Percentiles rank a stretch among this genome's conserved stretches.
These are phyloP conservation scores for Pythium vanterpoolii DNA, from an alignment of 352 stramenopile genomes.

Conservation along the genomic window DNA sequence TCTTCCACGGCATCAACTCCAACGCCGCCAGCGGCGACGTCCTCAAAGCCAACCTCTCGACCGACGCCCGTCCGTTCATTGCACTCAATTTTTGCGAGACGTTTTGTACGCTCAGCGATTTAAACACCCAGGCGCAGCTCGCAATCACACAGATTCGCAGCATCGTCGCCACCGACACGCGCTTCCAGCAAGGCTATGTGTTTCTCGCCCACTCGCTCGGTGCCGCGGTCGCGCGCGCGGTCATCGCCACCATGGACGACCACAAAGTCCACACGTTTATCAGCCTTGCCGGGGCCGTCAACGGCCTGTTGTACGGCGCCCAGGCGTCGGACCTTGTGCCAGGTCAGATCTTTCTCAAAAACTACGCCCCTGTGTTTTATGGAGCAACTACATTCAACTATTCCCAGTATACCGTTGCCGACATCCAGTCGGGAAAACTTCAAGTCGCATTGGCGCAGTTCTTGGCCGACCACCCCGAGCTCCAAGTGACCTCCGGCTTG, in stretches of 20 bases:
- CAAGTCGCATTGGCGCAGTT: conserved; percentile 31
- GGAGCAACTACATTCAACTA: conserved; percentile 29
- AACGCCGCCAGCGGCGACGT: conserved; percentile 26
- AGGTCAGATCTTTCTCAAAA: conserved; percentile 28
- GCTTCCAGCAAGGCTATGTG: conserved; percentile 41
- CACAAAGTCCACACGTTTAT: conserved; percentile 43
- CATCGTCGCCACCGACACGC: conserved; percentile 28
- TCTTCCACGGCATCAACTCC: conserved; percentile 43
- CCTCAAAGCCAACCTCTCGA: conserved; percentile 36
- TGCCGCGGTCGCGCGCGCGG: conserved; percentile 31
- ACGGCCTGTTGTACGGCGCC: conserved; percentile 42
- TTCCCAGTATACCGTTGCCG: conserved; percentile 22
- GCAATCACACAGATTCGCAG: conserved; percentile 39
- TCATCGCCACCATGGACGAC: conserved; percentile 53
- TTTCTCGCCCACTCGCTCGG: conserved; percentile 52
- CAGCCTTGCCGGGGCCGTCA: conserved; percentile 39
- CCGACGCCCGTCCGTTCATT: conserved; percentile 32
- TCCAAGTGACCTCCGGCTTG: conserved; percentile 32
- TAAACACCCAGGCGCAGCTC: conserved; percentile 33
- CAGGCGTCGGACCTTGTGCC: conserved; percentile 30
- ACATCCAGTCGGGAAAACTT: conserved; percentile 30
- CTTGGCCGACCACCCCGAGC: conserved; percentile 23
- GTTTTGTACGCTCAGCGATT: conserved; percentile 26
- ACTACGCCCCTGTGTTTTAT: conserved; percentile 23
- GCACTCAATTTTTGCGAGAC: conserved; percentile 35